Base-by-base conservation (phyloP, 768 basidiomycete genomes). In the Roridomyces roridus region DNA sequence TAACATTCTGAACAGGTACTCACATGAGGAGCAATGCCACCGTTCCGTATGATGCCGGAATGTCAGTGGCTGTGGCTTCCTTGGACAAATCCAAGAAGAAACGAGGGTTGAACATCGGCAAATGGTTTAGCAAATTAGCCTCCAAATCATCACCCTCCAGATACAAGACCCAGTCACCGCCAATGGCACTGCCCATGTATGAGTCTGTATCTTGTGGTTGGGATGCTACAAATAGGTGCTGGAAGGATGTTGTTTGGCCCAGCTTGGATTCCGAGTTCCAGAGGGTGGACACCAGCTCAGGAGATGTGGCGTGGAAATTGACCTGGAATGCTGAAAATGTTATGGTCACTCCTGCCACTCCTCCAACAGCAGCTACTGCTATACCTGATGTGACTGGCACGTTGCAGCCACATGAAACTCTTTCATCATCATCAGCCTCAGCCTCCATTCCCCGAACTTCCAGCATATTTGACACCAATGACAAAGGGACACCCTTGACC, bases 161-260 rank as follows among this genome's bases (percentile, higher is more conserved):
- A 25, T n/a, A n/a, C 24, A 8, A 6, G 3, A 17, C n/a, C n/a
- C n/a, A n/a, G n/a, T n/a, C 7, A 12, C 8, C 21, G 15, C 11
- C 42, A 5, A 17, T 24, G 1, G 8, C 14, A n/a, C 29, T 43
- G 8, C 42, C 42, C 4, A 43, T 44, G 51, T 39, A 44, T 14
- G 41, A 52, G 23, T 43, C 51, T 1, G 42, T 52, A 4, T 43
- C 51, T 1, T 21, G 51, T 17, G 51, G 51, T 17, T 52, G 51
- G 51, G 42, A 52, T 35, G 23, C 34, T 5, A 23, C 31, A 36
- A 52, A 52, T 15, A 36, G 10, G 34, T 21, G 17, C 4, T 52
- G 51, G 51, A 39, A 29, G 34, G 25, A 52, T 26, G 51, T 52
- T 0, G 10, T 39, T 12, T 52, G 51, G 51, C 41, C 51, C 17